Conservation (phyloP, 2,329 filamentous ascomycete species). For the Alternaria longipes region DNA sequence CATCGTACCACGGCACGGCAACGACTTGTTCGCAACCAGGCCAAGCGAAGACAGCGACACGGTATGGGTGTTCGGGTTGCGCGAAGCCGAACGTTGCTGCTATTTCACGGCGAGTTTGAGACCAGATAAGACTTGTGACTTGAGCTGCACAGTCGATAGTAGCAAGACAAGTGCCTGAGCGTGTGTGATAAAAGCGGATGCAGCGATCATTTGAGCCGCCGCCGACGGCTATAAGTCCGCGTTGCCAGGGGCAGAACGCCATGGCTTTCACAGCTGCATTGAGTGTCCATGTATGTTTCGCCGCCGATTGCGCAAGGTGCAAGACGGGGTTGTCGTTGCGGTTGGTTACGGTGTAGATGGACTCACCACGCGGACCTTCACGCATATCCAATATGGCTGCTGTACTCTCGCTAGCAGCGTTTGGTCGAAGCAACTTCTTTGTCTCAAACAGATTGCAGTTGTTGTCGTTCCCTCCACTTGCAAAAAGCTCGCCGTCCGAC, state of each 20-base stretch:
- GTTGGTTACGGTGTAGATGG: constrained; percentile 45
- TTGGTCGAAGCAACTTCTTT: constrained; percentile 62
- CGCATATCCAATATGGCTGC: constrained; percentile 34
- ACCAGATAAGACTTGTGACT: constrained; percentile 93
- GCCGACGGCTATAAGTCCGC: constrained; percentile 85
- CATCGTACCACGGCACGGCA: constrained; percentile 82
- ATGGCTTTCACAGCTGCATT: constrained; percentile 94
- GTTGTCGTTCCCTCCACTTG: constrained; percentile 93
- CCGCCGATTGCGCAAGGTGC: constrained; percentile 63
- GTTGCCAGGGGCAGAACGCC: constrained; percentile 94
- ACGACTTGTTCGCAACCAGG: constrained; percentile 87
- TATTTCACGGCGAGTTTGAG: constrained; percentile 83
- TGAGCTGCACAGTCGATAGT: constrained; percentile 93
- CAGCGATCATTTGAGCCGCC: constrained; percentile 94
- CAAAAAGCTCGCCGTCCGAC: constrained; percentile 76
- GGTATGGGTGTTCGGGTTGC: constrained; percentile 85
- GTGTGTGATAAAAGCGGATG: constrained; percentile 94
- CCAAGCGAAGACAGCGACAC: constrained; percentile 95
- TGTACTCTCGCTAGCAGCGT: constrained; percentile 13
- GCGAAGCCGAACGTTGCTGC: constrained; percentile 93
- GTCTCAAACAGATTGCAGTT: constrained; percentile 82
- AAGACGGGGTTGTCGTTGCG: constrained; percentile 49
- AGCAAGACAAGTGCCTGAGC: constrained; percentile 82
- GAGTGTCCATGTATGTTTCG: constrained; percentile 79
- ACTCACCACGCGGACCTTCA: constrained; percentile 41